phyloP scores from a whole-genome alignment of 2,329 filamentous ascomycete genomes.

The Escovopsis sp. region DNA sequence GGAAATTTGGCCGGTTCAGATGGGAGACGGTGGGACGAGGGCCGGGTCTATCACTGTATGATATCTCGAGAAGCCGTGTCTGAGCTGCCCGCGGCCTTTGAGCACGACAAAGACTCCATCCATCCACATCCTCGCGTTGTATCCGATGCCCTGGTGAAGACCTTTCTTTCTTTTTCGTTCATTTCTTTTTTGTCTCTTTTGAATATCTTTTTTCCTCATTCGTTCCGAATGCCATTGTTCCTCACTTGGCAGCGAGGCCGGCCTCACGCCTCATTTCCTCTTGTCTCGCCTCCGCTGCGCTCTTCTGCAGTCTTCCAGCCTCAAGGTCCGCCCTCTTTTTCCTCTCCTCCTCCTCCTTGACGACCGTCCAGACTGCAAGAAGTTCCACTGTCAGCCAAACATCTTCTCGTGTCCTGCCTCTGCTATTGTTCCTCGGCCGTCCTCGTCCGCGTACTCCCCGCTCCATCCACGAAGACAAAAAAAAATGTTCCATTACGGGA shows the following conservation, averaged over 20 bases:
- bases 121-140: background rate
- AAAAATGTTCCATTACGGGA: no score
- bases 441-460: no score
- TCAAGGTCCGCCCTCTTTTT: conserved; percentile 22
- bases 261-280: conserved; percentile 36
- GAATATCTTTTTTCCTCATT: background rate
- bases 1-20: no score
- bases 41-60: no score
- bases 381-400: no score
- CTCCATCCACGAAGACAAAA: no score
- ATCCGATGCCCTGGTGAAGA: background rate
- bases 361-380: conserved; percentile 39
- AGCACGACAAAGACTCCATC: no score
- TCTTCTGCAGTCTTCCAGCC: conserved; percentile 21
- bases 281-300: conserved; percentile 28
- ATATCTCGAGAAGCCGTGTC: no score
- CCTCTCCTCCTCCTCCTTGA: conserved; percentile 32
- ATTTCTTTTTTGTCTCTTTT: background rate
- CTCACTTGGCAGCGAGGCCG: conserved; percentile 24
- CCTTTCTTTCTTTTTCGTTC: background rate
- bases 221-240: background rate
- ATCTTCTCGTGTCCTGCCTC: no score
- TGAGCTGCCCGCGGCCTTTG: no score
- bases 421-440: no score
- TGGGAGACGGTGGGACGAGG: no score